Evolutionary conservation across 2,329 filamentous ascomycete genomes (phyloP).

Genomic region (Aspergillus sp.): DNA sequence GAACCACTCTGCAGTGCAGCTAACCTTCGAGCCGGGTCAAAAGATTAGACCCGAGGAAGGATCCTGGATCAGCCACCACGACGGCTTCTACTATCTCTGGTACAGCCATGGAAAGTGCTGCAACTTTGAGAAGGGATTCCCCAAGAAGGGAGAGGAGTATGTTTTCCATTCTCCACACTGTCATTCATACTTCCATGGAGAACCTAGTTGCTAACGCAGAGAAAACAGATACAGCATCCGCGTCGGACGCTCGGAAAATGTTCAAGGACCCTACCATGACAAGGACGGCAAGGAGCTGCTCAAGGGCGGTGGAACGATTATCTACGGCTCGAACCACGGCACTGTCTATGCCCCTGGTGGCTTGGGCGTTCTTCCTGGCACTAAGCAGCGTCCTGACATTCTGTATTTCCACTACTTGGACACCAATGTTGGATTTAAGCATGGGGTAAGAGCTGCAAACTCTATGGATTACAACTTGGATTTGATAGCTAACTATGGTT

Average conservation of each 20-base stretch:
- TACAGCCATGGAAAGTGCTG: constrained; percentile 28
- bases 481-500: background rate
- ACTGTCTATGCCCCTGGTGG: constrained; percentile 28
- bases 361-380: constrained; percentile 18
- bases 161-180: background rate
- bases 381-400: constrained; percentile 16
- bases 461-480: constrained; percentile 6
- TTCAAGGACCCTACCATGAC: constrained; percentile 24
- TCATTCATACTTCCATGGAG: background rate
- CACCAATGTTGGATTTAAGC: constrained; percentile 17
- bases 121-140: constrained; percentile 14
- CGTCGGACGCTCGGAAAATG: constrained; percentile 21
- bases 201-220: background rate
- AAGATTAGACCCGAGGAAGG: constrained; percentile 20
- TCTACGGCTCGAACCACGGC: constrained; percentile 29
- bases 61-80: constrained; percentile 22
- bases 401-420: constrained; percentile 30
- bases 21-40: constrained; percentile 10
- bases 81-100: constrained; percentile 28
- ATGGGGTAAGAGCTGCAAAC: background rate
- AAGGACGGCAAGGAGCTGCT: constrained; percentile 14
- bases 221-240: constrained; percentile 16
- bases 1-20: constrained; percentile 15
- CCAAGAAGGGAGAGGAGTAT: constrained; percentile 17
- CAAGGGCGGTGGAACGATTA: constrained; percentile 20